Conservation (phyloP, 2,329 filamentous ascomycete genomes). For the Chaetomium sp. region DNA sequence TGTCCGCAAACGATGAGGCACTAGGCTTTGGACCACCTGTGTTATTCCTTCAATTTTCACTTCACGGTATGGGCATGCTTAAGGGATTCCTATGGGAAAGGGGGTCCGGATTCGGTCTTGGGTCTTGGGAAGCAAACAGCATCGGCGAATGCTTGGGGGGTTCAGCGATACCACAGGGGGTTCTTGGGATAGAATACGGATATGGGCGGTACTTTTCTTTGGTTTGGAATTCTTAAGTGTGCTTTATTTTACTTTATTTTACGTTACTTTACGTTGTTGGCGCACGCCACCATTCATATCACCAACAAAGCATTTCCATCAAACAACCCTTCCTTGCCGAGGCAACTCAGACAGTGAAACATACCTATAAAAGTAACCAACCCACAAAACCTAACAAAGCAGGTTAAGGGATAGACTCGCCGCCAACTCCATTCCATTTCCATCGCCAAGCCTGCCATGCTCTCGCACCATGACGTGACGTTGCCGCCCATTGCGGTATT, state of each 20-base stretch:
- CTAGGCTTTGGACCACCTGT: neutral
- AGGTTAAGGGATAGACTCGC: neutral
- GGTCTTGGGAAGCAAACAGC: neutral
- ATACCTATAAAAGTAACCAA: neutral
- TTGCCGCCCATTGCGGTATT: neutral
- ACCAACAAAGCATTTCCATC: neutral
- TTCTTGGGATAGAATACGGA: neutral
- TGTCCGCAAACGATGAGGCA: neutral
- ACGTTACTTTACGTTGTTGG: neutral
- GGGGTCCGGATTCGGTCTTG: neutral
- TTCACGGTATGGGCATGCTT: neutral
- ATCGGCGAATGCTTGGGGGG: slow-evolving; percentile 9
- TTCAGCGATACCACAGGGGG: slow-evolving; percentile 1
- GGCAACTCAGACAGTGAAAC: too few species aligned
- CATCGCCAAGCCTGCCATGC: neutral
- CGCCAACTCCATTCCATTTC: too few species aligned
- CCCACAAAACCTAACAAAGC: too few species aligned
- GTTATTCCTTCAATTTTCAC: neutral
- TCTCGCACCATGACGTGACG: neutral
- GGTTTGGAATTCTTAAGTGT: neutral
- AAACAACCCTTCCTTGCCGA: neutral
- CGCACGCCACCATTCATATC: neutral
- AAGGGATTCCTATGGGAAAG: neutral
- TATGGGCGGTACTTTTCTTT: neutral
- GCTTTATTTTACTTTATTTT: neutral